These are phyloP conservation scores for Blastocrithidia nonstop DNA, from an alignment of 208 protist species.

Conservation along the genomic window DNA sequence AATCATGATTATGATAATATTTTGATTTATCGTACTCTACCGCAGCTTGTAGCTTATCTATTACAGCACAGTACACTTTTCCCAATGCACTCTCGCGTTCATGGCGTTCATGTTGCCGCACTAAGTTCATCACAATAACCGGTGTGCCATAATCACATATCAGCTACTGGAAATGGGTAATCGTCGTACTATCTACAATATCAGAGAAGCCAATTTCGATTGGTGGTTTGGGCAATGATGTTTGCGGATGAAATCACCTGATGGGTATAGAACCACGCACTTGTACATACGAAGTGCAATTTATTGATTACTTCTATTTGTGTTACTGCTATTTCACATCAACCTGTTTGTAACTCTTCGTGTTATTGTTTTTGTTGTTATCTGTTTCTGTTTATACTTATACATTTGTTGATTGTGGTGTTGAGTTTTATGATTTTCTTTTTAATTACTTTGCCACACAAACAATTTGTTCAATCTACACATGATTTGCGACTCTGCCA, in stretches of 20 bases:
- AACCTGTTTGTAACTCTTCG: too few relatives aligned
- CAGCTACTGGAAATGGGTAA: slow-evolving; percentile 87
- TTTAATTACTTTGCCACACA: too few relatives aligned
- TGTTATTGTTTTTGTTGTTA: not conserved
- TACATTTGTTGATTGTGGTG: not conserved
- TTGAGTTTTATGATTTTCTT: slow-evolving; percentile 3
- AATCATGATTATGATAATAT: too few relatives aligned
- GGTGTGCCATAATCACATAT: slow-evolving; percentile 80
- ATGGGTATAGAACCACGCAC: slow-evolving; percentile 74
- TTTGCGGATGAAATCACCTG: slow-evolving; percentile 58
- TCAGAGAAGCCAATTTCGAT: slow-evolving; percentile 48
- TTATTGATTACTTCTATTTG: not conserved
- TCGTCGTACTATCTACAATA: slow-evolving; percentile 30
- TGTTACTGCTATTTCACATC: too few relatives aligned
- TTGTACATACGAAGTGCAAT: slow-evolving; percentile 51
- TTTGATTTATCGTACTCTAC: not conserved
- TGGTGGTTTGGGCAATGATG: slow-evolving; percentile 71
- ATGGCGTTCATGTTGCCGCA: slow-evolving; percentile 81
- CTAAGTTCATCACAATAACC: slow-evolving; percentile 84
- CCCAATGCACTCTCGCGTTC: slow-evolving; percentile 70
- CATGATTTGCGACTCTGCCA: slow-evolving; percentile 73
- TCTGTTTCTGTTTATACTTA: not conserved
- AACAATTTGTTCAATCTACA: slow-evolving; percentile 84
- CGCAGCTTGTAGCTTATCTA: slow-evolving; percentile 30
- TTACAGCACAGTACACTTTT: slow-evolving; percentile 40